Conservation (phyloP, 306 rosid species). For the Potentilla sterilis region DNA sequence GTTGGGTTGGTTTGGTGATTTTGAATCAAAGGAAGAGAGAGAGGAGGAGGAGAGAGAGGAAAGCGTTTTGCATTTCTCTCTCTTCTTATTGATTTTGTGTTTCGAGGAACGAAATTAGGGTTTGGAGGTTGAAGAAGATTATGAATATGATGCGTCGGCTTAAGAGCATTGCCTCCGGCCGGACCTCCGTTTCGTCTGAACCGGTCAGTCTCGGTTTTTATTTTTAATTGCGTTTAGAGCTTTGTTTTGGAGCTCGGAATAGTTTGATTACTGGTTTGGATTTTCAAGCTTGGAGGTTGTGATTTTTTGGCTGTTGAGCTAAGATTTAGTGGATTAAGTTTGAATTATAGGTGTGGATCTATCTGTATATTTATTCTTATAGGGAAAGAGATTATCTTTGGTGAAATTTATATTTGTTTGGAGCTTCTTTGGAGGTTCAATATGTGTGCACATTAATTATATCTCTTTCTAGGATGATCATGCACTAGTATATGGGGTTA, state of each 20-base stretch:
- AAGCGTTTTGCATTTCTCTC: conserved; percentile 43
- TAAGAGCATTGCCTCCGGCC: conserved; percentile 97
- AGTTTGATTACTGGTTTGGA: not conserved
- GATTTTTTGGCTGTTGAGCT: not conserved
- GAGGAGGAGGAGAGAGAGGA: conserved; percentile 35
- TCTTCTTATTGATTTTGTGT: conserved; percentile 18
- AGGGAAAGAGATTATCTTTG: not conserved
- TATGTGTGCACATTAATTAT: not conserved
- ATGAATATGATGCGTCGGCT: conserved; percentile 98
- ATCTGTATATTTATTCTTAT: not conserved
- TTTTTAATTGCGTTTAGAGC: conserved; percentile 2
- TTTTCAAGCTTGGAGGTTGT: not conserved
- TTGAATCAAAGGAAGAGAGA: conserved; percentile 5
- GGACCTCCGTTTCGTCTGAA: conserved; percentile 86
- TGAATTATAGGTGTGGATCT: too few relatives aligned
- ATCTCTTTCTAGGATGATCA: not conserved
- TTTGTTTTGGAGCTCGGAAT: not conserved
- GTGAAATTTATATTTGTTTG: too few relatives aligned
- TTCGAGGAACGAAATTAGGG: conserved; percentile 38
- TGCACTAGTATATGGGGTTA: not conserved
- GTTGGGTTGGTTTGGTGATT: not conserved
- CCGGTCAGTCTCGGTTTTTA: conserved; percentile 50
- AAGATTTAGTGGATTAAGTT: not conserved
- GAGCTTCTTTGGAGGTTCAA: not conserved
- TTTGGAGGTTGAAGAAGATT: conserved; percentile 34